A percentile compares a stretch with the other conserved stretches of the same genome.
Evolutionary conservation across 805 yeast genomes (phyloP).

Genomic region (Myxozyma melibiosi): DNA sequence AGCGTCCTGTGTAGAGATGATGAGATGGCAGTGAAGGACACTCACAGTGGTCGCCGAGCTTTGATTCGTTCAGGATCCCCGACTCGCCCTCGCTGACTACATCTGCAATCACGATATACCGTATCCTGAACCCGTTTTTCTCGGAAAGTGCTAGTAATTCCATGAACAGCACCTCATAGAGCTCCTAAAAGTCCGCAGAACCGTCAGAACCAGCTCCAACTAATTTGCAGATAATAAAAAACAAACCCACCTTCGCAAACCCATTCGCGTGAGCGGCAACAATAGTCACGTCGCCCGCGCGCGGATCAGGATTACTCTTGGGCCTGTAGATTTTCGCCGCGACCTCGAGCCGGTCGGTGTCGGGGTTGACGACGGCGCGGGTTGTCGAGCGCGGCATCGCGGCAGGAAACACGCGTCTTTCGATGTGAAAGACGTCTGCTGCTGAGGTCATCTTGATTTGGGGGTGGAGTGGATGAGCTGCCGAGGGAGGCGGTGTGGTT

Average conservation of each 20-base stretch:
- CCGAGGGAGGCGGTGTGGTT: too few relatives aligned
- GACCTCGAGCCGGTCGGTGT: conserved; percentile 6
- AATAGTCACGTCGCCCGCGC: conserved; percentile 13
- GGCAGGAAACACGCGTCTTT: conserved; percentile 11
- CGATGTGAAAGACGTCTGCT: conserved; percentile 4
- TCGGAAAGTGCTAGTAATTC: background rate
- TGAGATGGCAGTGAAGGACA: background rate
- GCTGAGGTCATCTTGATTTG: background rate
- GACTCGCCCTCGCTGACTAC: conserved; percentile 33
- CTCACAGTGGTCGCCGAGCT: conserved; percentile 33
- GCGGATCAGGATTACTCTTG: conserved; percentile 3
- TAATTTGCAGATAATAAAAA: background rate
- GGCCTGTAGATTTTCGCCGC: conserved; percentile 19
- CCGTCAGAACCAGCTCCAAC: background rate
- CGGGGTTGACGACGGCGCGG: conserved; percentile 5
- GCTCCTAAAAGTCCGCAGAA: conserved; percentile 6
- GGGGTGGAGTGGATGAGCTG: background rate
- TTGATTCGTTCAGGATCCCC: conserved; percentile 27
- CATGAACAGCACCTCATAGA: conserved; percentile 18
- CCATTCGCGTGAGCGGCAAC: conserved; percentile 28
- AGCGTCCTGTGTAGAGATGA: background rate
- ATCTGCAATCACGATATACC: conserved; percentile 23
- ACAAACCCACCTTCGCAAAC: conserved; percentile 13
- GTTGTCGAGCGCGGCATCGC: conserved; percentile 4
- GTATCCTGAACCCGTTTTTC: background rate